Conservation (phyloP, 2,329 filamentous ascomycete species). For the Beauveria sp. region DNA sequence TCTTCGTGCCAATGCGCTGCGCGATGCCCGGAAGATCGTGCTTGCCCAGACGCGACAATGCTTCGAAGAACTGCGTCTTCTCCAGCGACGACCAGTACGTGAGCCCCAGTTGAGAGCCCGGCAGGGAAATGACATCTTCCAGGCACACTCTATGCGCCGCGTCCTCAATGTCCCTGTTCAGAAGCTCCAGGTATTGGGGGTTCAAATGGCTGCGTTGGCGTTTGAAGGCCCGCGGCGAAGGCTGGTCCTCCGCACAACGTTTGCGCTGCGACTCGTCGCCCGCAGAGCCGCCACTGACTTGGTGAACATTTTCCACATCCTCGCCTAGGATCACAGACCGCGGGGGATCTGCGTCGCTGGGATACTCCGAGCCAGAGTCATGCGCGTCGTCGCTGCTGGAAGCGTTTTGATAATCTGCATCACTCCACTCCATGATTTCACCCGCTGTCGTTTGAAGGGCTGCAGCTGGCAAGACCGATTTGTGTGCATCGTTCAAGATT, state of each 20-base stretch:
- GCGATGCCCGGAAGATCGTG: slow-evolving; percentile 58
- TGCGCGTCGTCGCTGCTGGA: not conserved
- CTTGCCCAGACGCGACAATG: slow-evolving; percentile 55
- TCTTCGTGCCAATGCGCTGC: slow-evolving; percentile 60
- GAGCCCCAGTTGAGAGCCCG: slow-evolving; percentile 55
- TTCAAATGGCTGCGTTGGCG: slow-evolving; percentile 37
- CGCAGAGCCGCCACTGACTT: slow-evolving; percentile 12
- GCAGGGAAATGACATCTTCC: slow-evolving; percentile 24
- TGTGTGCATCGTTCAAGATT: not conserved
- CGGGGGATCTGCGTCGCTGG: slow-evolving; percentile 12
- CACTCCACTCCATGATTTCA: slow-evolving; percentile 8
- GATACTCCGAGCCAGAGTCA: not conserved
- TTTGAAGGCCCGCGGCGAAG: slow-evolving; percentile 33
- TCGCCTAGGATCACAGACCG: slow-evolving; percentile 13
- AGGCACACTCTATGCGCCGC: slow-evolving; percentile 32
- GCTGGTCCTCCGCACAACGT: slow-evolving; percentile 19
- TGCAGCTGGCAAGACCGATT: not conserved
- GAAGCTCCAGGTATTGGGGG: slow-evolving; percentile 38
- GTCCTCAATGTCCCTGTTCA: slow-evolving; percentile 53
- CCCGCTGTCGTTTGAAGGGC: slow-evolving; percentile 5
- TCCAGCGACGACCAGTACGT: slow-evolving; percentile 64
- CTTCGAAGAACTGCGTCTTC: slow-evolving; percentile 62
- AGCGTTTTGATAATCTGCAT: slow-evolving; percentile 1
- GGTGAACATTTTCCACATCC: slow-evolving; percentile 1
- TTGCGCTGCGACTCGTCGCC: slow-evolving; percentile 20